A percentile compares a stretch with the other conserved stretches of the same genome.
These are phyloP conservation scores for Flaveria bidentis DNA, from an alignment of 129 eudicot genomes.

Conservation along the genomic window DNA sequence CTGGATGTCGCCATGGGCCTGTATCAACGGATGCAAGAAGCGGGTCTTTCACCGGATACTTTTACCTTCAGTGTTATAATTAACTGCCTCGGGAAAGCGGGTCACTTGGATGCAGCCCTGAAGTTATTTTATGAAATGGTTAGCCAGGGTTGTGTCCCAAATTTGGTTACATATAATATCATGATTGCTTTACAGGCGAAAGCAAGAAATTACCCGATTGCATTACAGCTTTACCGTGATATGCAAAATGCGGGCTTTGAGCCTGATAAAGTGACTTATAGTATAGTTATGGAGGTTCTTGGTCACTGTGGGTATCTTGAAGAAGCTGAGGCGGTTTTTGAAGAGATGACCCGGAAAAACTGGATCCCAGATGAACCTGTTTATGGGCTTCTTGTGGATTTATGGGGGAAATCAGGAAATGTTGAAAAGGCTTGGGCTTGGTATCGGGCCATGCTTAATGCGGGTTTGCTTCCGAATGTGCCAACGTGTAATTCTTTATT, in stretches of 20 bases:
- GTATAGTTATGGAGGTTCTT: constrained; percentile 96
- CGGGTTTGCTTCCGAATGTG: constrained; percentile 86
- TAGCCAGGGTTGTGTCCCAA: constrained; percentile 79
- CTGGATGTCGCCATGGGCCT: constrained; percentile 91
- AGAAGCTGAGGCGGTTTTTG: constrained; percentile 87
- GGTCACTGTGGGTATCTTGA: constrained; percentile 96
- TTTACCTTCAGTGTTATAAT: constrained; percentile 95
- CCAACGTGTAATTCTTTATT: constrained; percentile 96
- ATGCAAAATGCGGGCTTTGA: constrained; percentile 84
- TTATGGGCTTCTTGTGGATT: constrained; percentile 89
- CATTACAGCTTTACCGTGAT: constrained; percentile 75
- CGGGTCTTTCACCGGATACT: constrained; percentile 95
- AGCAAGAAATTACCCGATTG: constrained; percentile 82
- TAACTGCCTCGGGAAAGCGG: constrained; percentile 92
- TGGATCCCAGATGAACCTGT: constrained; percentile 99
- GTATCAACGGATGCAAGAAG: constrained; percentile 92
- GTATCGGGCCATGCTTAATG: constrained; percentile 87
- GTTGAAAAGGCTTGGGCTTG: constrained; percentile 90
- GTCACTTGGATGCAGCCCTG: constrained; percentile 88
- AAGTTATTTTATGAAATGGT: constrained; percentile 89
- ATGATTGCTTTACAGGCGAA: constrained; percentile 97
- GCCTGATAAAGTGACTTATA: constrained; percentile 96
- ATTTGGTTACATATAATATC: constrained; percentile 87
- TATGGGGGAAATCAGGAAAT: constrained; percentile 95
- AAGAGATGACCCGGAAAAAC: constrained; percentile 85